Evolutionary conservation across 352 stramenopile species (phyloP).

Genomic region (Globisporangium nagaii): DNA sequence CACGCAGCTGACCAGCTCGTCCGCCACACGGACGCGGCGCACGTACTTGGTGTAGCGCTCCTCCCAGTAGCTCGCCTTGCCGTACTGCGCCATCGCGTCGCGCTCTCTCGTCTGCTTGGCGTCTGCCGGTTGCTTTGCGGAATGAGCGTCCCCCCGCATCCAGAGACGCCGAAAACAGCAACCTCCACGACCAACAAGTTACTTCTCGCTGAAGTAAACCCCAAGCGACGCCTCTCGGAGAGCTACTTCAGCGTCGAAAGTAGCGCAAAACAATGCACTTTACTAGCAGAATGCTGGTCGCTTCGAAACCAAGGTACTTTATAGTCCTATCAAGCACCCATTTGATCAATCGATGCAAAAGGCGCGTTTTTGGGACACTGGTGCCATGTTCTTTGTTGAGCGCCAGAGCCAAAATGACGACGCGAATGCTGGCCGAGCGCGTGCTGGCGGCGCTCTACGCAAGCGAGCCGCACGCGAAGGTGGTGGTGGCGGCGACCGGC

Average conservation of each 20-base stretch:
- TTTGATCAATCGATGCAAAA: too few species aligned
- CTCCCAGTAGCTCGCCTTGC: slow-evolving; percentile 93
- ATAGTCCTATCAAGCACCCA: too few species aligned
- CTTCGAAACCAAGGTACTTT: too few species aligned
- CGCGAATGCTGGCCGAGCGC: slow-evolving; percentile 32
- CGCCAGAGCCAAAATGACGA: neutral
- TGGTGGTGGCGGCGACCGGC: slow-evolving; percentile 49
- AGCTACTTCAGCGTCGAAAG: neutral
- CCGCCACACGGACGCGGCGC: neutral
- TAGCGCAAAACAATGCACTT: too few species aligned
- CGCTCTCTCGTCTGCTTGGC: neutral
- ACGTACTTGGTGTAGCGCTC: slow-evolving; percentile 92
- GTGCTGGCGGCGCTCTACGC: slow-evolving; percentile 53
- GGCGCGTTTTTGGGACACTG: too few species aligned
- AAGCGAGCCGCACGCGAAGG: slow-evolving; percentile 43
- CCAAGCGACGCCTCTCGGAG: neutral
- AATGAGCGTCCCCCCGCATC: slow-evolving; percentile 3
- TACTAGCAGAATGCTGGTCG: too few species aligned
- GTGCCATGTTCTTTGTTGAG: too few species aligned
- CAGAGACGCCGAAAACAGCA: neutral
- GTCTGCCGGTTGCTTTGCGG: slow-evolving; percentile 1
- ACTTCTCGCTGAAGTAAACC: neutral
- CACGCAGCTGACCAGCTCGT: neutral
- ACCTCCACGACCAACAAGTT: neutral
- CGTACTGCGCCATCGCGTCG: slow-evolving; percentile 83